Percentiles rank a stretch among this genome's conserved stretches.
These are phyloP conservation scores for Tuber aestivum DNA, from an alignment of 495 filamentous ascomycete species.

Conservation along the genomic window DNA sequence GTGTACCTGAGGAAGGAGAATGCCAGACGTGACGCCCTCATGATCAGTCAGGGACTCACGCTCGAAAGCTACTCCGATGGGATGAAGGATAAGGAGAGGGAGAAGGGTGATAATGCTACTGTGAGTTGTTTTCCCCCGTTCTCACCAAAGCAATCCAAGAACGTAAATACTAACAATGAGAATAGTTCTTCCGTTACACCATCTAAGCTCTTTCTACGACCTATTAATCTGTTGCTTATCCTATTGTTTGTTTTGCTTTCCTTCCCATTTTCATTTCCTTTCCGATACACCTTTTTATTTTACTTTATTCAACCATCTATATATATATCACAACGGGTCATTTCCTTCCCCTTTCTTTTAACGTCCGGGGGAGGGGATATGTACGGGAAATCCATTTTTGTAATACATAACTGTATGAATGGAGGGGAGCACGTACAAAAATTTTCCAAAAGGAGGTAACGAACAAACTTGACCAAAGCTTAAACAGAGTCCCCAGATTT, in stretches of 20 bases:
- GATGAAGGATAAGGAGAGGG: constrained; percentile 47
- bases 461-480: neutral
- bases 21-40: constrained; percentile 47
- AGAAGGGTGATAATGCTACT: constrained; percentile 51
- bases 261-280: constrained; percentile 1
- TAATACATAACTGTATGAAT: neutral
- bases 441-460: neutral
- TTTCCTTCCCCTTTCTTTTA: neutral
- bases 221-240: neutral
- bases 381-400: constrained; percentile 5
- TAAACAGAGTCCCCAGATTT: neutral
- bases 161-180: constrained; percentile 15
- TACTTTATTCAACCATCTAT: neutral
- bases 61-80: constrained; percentile 50
- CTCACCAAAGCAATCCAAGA: neutral
- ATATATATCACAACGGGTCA: neutral
- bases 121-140: constrained; percentile 20
- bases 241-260: constrained; percentile 2
- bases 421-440: neutral
- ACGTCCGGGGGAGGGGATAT: neutral
- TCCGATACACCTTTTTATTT: constrained; percentile 9
- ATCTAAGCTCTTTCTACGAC: constrained; percentile 39
- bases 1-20: constrained; percentile 60
- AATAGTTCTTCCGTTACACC: constrained; percentile 52
- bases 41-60: constrained; percentile 44